phyloP scores from a whole-genome alignment of 495 filamentous ascomycete species.

The Aspergillus diversus region DNA sequence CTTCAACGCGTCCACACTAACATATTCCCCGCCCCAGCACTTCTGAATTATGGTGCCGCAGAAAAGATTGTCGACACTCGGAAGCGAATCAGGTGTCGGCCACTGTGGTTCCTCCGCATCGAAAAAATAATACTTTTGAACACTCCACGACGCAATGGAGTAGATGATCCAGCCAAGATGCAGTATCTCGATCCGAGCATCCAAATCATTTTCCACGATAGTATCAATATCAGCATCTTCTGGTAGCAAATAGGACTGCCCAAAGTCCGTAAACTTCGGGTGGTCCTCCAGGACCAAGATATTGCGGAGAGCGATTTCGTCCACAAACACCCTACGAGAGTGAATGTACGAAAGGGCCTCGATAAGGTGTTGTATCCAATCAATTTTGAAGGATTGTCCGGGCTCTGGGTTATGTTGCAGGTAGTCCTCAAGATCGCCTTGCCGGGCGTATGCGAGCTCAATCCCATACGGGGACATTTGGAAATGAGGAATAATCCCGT shows the following conservation, averaged over 20 bases:
- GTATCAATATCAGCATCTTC: slow-evolving; percentile 24
- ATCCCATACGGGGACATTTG: slow-evolving; percentile 25
- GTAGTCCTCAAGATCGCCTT: slow-evolving; percentile 24
- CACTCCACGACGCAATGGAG: slow-evolving; percentile 25
- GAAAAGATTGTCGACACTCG: slow-evolving; percentile 24
- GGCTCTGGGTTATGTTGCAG: slow-evolving; percentile 17
- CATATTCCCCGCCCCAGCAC: slow-evolving; percentile 25
- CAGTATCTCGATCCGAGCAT: slow-evolving; percentile 26
- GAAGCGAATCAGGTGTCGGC: slow-evolving; percentile 24
- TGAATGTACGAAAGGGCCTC: slow-evolving; percentile 20
- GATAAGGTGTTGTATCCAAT: slow-evolving; percentile 22
- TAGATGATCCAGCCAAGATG: slow-evolving; percentile 29
- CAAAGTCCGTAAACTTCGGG: slow-evolving; percentile 23
- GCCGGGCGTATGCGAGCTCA: slow-evolving; percentile 24
- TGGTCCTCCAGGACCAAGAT: slow-evolving; percentile 22
- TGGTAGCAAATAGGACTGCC: slow-evolving; percentile 24
- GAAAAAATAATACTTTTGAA: slow-evolving; percentile 29
- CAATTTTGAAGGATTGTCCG: slow-evolving; percentile 14
- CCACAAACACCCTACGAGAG: slow-evolving; percentile 24
- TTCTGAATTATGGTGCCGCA: slow-evolving; percentile 23
- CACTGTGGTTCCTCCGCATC: slow-evolving; percentile 21
- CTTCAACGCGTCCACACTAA: slow-evolving; percentile 20
- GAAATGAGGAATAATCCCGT: slow-evolving; percentile 25
- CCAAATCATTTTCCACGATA: slow-evolving; percentile 20
- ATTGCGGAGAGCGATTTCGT: slow-evolving; percentile 27